Conservation (phyloP, 2,329 filamentous ascomycete genomes). For the Paracoccidioides lutzii region DNA sequence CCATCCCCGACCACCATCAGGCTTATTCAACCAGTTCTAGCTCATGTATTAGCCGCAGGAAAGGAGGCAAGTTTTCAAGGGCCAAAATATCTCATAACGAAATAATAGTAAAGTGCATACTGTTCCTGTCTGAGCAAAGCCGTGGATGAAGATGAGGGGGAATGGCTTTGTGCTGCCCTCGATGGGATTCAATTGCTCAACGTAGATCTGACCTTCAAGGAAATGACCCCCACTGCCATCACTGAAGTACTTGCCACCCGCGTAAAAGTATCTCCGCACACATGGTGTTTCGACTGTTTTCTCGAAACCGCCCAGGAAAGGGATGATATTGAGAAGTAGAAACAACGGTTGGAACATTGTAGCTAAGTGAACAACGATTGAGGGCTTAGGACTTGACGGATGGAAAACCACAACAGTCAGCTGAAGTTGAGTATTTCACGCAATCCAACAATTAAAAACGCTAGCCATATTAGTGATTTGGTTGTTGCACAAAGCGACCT, state of each 20-base stretch:
- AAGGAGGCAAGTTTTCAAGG: not conserved
- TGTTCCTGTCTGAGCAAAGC: conserved; percentile 14
- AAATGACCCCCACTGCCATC: conserved; percentile 14
- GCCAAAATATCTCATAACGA: not conserved
- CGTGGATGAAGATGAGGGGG: conserved; percentile 16
- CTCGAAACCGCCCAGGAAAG: not conserved
- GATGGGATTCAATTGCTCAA: conserved; percentile 15
- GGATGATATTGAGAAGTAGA: not conserved
- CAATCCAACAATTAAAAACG: too few relatives aligned
- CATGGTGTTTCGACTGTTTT: not conserved
- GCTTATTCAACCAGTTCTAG: conserved; percentile 32
- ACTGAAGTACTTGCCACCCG: conserved; percentile 12
- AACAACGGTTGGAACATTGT: not conserved
- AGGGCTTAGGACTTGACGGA: too few relatives aligned
- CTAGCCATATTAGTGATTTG: too few relatives aligned
- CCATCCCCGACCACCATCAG: conserved; percentile 34
- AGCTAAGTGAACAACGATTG: not conserved
- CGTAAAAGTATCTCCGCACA: conserved; percentile 14
- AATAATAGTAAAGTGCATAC: conserved; percentile 6
- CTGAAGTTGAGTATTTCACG: too few relatives aligned
- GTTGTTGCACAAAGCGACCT: too few relatives aligned
- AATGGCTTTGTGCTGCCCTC: conserved; percentile 5
- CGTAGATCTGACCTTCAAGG: conserved; percentile 16
- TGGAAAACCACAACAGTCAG: too few relatives aligned
- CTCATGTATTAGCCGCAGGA: not conserved